A percentile compares a stretch with the other conserved stretches of the same genome.
These are phyloP conservation scores for Phytophthora hibernalis DNA, from an alignment of 352 stramenopile species.

Conservation along the genomic window DNA sequence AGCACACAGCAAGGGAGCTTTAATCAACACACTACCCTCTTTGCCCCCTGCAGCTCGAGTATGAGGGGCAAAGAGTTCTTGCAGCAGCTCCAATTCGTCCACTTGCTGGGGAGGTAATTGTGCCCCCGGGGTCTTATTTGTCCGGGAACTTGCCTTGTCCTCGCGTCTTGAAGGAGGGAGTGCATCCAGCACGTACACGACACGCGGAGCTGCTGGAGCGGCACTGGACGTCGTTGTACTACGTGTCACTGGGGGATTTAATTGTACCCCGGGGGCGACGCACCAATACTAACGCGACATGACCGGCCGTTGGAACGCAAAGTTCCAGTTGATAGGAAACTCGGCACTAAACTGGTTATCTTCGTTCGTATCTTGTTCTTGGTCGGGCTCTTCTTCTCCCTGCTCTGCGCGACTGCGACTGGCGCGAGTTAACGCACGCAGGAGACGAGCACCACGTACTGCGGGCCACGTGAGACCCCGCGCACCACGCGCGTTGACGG, in stretches of 20 bases:
- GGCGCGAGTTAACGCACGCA: constrained; percentile 26
- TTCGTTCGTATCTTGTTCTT: background rate
- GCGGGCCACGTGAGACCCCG: constrained; percentile 58
- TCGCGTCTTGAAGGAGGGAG: constrained; percentile 51
- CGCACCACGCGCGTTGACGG: constrained; percentile 25
- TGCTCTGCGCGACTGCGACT: constrained; percentile 7
- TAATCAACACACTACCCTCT: constrained; percentile 69
- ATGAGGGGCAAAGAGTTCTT: constrained; percentile 70
- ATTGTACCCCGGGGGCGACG: constrained; percentile 26
- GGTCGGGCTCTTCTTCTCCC: background rate
- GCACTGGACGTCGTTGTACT: constrained; percentile 17
- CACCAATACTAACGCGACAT: constrained; percentile 69
- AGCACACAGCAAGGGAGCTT: constrained; percentile 72
- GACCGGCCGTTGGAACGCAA: constrained; percentile 59
- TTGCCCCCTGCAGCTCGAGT: constrained; percentile 51
- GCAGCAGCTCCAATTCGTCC: constrained; percentile 73
- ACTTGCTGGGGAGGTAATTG: constrained; percentile 50
- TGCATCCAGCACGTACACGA: constrained; percentile 82
- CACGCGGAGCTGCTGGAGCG: constrained; percentile 32
- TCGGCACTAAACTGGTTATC: constrained; percentile 10
- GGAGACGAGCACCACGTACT: constrained; percentile 50
- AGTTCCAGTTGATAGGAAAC: constrained; percentile 60
- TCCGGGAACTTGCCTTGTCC: constrained; percentile 28
- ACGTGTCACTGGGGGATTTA: constrained; percentile 6
- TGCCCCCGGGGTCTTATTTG: constrained; percentile 29